Base-by-base conservation (phyloP, 306 rosid species). In the Cucurbita pepo region DNA sequence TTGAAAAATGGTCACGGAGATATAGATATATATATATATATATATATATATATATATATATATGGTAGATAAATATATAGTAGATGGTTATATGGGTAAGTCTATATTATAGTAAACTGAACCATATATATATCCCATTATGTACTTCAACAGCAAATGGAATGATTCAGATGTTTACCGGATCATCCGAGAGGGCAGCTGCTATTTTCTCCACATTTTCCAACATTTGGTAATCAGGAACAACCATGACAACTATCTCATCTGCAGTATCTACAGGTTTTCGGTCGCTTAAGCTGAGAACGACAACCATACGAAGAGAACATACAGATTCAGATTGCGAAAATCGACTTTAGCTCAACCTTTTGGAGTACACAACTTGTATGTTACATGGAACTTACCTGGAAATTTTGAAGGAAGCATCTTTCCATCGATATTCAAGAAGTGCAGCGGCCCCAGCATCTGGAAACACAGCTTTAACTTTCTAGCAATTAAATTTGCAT, bases 381-480 rank as follows among this genome's bases (percentile, higher is more conserved):
- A 43, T 4, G 54, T 44, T 5, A 7, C 16, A 47, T 25, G 75
- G 74, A 75, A 74, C 41, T 83, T 81, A 90, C 98, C 97, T 94
- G 76, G 96, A 88, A 77, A 94, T 86, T 66, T 93, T 84, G 81
- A 90, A 94, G 37, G 76, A 69, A 56, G 96, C 96, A 71, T 94
- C 90, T 63, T 88, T 85, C 98, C 98, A 94, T 73, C 75, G 77
- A 73, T 85, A 86, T 77, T 94, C 84, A 57, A 94, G 92, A 83
- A 94, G 98, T 40, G 96, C 97, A 37, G 96, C 91, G 7, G 97
- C 97, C 76, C 98, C 98, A 73, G 98, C 96, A 86, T 90, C 97
- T 52, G 97, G 97, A 87, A 90, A 94, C 80, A 90, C 78, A 78
- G 97, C 96, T 90, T 89, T 90, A 76, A 94, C 83, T 80, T 79